These are phyloP conservation scores for Didymella keratinophila DNA, from an alignment of 2,329 filamentous ascomycete genomes.

Conservation along the genomic window DNA sequence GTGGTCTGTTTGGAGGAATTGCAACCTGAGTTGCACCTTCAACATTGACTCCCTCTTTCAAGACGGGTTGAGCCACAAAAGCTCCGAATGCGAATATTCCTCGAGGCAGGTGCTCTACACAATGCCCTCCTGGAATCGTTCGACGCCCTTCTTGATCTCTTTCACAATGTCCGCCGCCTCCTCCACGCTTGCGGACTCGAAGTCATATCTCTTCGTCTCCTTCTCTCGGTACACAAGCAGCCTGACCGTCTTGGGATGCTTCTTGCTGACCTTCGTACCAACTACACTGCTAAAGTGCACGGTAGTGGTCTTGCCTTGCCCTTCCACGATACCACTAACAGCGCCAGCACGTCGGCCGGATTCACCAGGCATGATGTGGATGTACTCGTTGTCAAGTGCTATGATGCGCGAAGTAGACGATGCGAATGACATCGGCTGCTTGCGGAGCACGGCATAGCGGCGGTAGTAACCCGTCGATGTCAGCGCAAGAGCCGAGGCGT, in stretches of 20 bases:
- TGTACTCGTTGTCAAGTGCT: slow-evolving; percentile 84
- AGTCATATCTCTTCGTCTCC: slow-evolving; percentile 84
- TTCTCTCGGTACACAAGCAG: slow-evolving; percentile 78
- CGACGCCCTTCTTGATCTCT: slow-evolving; percentile 79
- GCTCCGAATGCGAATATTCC: background rate
- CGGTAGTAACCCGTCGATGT: slow-evolving; percentile 62
- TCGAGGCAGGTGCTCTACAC: slow-evolving; percentile 26
- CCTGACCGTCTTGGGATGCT: slow-evolving; percentile 82
- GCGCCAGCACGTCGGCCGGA: slow-evolving; percentile 59
- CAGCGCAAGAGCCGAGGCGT: slow-evolving; percentile 50
- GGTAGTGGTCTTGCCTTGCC: slow-evolving; percentile 74
- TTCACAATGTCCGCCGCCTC: slow-evolving; percentile 81
- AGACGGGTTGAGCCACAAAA: background rate
- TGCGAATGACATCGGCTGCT: slow-evolving; percentile 82
- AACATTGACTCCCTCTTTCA: too few relatives aligned
- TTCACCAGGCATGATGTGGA: slow-evolving; percentile 77
- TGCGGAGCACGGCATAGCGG: slow-evolving; percentile 81
- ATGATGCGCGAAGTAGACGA: slow-evolving; percentile 77
- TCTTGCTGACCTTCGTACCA: slow-evolving; percentile 80
- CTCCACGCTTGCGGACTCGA: slow-evolving; percentile 75
- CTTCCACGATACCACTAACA: slow-evolving; percentile 26
- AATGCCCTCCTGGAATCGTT: slow-evolving; percentile 66
- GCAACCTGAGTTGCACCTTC: too few relatives aligned
- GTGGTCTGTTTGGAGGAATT: too few relatives aligned
- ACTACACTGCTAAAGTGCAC: slow-evolving; percentile 85